Evolutionary conservation across 257 asterid genomes (phyloP).

Genomic region (Solanum infundibuliforme): DNA sequence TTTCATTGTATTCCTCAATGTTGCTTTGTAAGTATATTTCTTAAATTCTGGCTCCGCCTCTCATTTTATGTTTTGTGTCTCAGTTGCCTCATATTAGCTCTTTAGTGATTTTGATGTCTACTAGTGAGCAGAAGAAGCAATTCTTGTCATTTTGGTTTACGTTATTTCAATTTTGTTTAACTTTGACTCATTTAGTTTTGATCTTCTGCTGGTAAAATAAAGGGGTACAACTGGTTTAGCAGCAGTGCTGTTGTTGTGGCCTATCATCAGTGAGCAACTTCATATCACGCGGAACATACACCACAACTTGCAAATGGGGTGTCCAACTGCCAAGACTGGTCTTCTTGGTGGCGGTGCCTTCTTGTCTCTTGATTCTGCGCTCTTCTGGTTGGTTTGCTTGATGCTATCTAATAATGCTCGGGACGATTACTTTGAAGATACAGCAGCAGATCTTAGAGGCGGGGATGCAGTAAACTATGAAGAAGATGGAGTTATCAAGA

Average conservation of each 20-base stretch:
- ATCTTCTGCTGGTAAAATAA: neutral
- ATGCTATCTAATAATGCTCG: constrained; percentile 78
- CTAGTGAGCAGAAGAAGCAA: neutral
- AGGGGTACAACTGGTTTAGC: constrained; percentile 72
- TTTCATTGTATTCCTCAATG: constrained; percentile 47
- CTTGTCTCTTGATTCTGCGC: constrained; percentile 68
- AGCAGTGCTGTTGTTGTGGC: constrained; percentile 61
- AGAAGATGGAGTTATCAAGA: neutral
- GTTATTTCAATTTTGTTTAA: neutral
- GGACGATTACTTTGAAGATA: constrained; percentile 52
- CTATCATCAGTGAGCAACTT: constrained; percentile 60
- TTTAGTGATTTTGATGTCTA: neutral
- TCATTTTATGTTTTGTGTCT: neutral
- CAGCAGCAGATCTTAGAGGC: constrained; percentile 7
- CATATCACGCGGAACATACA: constrained; percentile 50
- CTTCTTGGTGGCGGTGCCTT: constrained; percentile 96
- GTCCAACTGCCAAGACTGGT: constrained; percentile 96
- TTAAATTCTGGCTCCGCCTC: neutral
- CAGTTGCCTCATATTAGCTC: neutral
- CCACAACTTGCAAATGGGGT: constrained; percentile 39
- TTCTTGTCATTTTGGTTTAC: neutral
- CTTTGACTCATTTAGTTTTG: neutral
- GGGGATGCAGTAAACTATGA: neutral
- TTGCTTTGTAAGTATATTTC: constrained; percentile 60
- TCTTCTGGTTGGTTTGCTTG: constrained; percentile 76